Base-by-base conservation (phyloP, 805 yeast genomes). In the Candida fluviatilis region DNA sequence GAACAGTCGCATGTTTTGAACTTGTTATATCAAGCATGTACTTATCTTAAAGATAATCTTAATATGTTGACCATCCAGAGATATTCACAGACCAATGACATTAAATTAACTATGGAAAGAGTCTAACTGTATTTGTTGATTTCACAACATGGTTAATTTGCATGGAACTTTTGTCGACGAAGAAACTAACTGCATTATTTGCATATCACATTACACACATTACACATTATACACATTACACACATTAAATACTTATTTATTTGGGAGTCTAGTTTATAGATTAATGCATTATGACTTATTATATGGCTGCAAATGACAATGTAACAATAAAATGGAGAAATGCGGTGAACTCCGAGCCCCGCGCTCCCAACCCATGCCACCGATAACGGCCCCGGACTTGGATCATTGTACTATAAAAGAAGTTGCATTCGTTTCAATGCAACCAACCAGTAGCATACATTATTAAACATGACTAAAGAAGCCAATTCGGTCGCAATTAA, bases 401-500 rank as follows among this genome's bases (percentile, higher is more conserved):
- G n/a, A n/a, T n/a, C n/a, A n/a, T n/a, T n/a, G n/a, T n/a, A n/a
- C n/a, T n/a, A n/a, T n/a, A n/a, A n/a, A n/a, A n/a, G n/a, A n/a
- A n/a, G n/a, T n/a, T n/a, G n/a, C n/a, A n/a, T n/a, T n/a, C n/a
- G n/a, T n/a, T n/a, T n/a, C n/a, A n/a, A n/a, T n/a, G n/a, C n/a
- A n/a, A n/a, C n/a, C n/a, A n/a, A n/a, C n/a, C n/a, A n/a, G n/a
- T n/a, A n/a, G n/a, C n/a, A n/a, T n/a, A n/a, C n/a, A n/a, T n/a
- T n/a, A n/a, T n/a, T 12, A 17, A 31, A 5, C 15, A 31, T 31
- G 35, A 18, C 35, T 10, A 31, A 13, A n/a, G 26, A 18, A 29
- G 57, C 60, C 17, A 53, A 63, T 39, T 15, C 61, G 7, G 62
- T 64, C 2, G 76, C 82, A 1, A 52, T 71, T 27, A 54, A 54